phyloP scores from a whole-genome alignment of 768 basidiomycete species.

The Russula sp. region DNA sequence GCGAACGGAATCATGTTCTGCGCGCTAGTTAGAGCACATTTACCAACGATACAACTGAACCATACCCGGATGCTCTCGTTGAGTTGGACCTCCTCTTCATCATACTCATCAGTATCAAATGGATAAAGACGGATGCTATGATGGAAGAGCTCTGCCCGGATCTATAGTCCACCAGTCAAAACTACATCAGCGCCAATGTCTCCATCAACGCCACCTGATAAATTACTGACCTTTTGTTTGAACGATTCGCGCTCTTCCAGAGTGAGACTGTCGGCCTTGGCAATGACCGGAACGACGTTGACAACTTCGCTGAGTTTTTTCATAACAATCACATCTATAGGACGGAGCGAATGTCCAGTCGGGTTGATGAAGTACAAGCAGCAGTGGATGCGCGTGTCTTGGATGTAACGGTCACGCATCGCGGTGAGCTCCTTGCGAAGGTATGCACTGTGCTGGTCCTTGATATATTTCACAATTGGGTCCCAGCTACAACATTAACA shows the following conservation, averaged over 20 bases:
- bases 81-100: constrained; percentile 86
- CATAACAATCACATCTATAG: constrained; percentile 98
- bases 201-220: constrained; percentile 20
- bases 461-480: constrained; percentile 98
- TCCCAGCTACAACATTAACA: constrained; percentile 73
- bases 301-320: constrained; percentile 99
- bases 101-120: constrained; percentile 94
- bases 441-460: constrained; percentile 98
- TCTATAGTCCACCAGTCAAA: constrained; percentile 45
- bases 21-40: neutral
- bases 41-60: constrained; percentile 23
- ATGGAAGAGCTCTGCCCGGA: constrained; percentile 87
- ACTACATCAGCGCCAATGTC: neutral
- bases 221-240: constrained; percentile 73
- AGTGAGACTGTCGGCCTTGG: constrained; percentile 94
- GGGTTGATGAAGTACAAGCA: constrained; percentile 98
- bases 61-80: constrained; percentile 88
- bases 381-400: constrained; percentile 98
- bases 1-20: constrained; percentile 96
- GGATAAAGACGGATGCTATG: constrained; percentile 95
- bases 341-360: constrained; percentile 93
- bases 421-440: constrained; percentile 98
- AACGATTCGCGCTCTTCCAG: constrained; percentile 89
- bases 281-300: constrained; percentile 99
- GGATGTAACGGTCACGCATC: constrained; percentile 97